phyloP scores from a whole-genome alignment of 345 rosid genomes.

The Populus ilicifolia region DNA sequence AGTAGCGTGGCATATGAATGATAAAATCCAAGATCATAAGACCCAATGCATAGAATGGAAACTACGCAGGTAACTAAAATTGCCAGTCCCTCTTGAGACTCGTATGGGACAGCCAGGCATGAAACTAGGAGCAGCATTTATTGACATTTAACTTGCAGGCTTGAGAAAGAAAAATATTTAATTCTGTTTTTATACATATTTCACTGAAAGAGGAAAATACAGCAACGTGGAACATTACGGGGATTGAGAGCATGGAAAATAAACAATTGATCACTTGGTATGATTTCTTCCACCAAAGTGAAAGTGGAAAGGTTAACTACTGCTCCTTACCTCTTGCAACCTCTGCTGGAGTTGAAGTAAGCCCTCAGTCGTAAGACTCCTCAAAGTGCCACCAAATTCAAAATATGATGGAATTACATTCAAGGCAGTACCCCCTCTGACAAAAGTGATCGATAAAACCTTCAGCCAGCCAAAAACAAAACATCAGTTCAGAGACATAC shows the following conservation, averaged over 20 bases:
- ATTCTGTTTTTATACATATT: neutral
- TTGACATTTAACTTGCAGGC: neutral
- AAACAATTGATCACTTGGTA: neutral
- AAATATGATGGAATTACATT: constrained; percentile 55
- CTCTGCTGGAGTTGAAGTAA: constrained; percentile 53
- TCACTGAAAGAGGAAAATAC: neutral
- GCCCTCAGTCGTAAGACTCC: constrained; percentile 83
- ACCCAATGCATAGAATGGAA: neutral
- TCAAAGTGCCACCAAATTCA: constrained; percentile 80
- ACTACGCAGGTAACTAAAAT: neutral
- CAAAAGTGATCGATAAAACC: constrained; percentile 71
- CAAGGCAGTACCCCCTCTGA: constrained; percentile 52
- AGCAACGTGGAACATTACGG: neutral
- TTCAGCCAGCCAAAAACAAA: constrained; percentile 32
- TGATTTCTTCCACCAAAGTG: neutral
- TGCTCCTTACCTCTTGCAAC: constrained; percentile 55
- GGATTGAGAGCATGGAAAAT: neutral
- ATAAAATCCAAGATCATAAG: neutral
- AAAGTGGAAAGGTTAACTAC: neutral
- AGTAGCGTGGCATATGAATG: neutral
- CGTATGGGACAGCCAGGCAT: neutral
- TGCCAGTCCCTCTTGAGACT: neutral
- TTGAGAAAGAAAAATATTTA: neutral
- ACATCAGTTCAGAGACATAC: neutral
- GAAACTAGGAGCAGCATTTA: neutral